Base-by-base conservation (phyloP, 768 basidiomycete genomes). In the Macrolepiota dolichaula region DNA sequence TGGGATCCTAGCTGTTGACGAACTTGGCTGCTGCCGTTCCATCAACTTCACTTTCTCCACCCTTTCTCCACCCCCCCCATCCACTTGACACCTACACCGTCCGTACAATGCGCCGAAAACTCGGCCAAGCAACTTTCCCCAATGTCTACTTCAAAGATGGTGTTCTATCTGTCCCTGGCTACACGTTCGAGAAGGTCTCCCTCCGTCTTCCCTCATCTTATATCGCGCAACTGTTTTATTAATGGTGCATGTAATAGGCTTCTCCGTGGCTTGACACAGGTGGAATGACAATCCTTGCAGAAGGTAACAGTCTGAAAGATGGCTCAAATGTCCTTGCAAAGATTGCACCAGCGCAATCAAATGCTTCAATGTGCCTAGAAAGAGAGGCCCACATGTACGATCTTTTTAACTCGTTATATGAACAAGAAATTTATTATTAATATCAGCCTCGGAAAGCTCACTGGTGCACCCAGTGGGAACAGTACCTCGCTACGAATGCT, bases 251-350 rank as follows among this genome's bases (percentile, higher is more conserved):
- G 63, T 60, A 22, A 44, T 55, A 89, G 87, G 87, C 85, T 22
- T 68, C 74, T 19, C 79, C 76, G 73, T 91, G 88, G 88, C 80
- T 85, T 60, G 88, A 91, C 68, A 89, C 87, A 0, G 88, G 88
- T 55, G 86, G 86, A 62, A 81, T 86, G 79, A 89, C 88, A 0
- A 72, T 83, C 36, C 73, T 91, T 51, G 86, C 85, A 0, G 87
- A 89, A 70, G 88, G 88, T 22, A 85, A 78, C 65, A 86, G 83
- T 65, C 74, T 89, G 63, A 88, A 89, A 74, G 87, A 89, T 67
- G 82, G 85, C 36, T 85, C 85, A 3, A 82, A 79, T 62, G 83
- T 89, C 3, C 72, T 91, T 32, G 88, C 88, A 1, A 91, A 91
- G 74, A 87, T 91, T 65, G 87, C 86, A 4, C 82, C 85, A 36